Conservation (phyloP, 1,284 basidiomycete genomes). For the Cryptococcus hybrid region DNA sequence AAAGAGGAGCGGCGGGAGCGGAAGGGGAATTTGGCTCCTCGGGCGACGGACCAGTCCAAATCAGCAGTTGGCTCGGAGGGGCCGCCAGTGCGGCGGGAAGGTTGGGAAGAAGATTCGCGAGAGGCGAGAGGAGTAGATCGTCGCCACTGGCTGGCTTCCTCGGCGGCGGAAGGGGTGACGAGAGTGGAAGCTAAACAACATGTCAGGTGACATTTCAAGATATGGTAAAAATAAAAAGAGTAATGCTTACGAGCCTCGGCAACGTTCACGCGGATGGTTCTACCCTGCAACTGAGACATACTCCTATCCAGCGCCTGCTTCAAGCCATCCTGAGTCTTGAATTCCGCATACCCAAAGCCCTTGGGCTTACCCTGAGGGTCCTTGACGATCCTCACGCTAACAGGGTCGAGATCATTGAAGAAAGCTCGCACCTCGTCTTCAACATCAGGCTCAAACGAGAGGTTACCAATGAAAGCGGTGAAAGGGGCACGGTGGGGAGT, state of each 20-base stretch:
- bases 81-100: conserved; percentile 29
- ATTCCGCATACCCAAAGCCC: conserved; percentile 98
- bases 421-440: conserved; percentile 71
- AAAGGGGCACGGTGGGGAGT: conserved; percentile 88
- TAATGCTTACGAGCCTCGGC: conserved; percentile 82
- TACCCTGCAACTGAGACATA: conserved; percentile 66
- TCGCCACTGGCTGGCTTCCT: conserved; percentile 67
- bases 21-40: conserved; percentile 52
- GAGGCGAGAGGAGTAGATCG: conserved; percentile 81
- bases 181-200: conserved; percentile 11
- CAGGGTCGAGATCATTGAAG: conserved; percentile 64
- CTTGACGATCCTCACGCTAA: conserved; percentile 87
- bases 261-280: conserved; percentile 85
- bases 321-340: conserved; percentile 74
- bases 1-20: conserved; percentile 19
- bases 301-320: conserved; percentile 71
- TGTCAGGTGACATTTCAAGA: not conserved
- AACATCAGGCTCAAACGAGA: conserved; percentile 90
- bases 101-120: conserved; percentile 35
- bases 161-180: conserved; percentile 50
- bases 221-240: not conserved
- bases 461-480: conserved; percentile 94
- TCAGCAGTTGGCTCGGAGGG: conserved; percentile 36
- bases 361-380: conserved; percentile 90
- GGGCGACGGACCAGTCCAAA: conserved; percentile 51